phyloP scores from a whole-genome alignment of 495 filamentous ascomycete species.

The Penicillium paxilli region DNA sequence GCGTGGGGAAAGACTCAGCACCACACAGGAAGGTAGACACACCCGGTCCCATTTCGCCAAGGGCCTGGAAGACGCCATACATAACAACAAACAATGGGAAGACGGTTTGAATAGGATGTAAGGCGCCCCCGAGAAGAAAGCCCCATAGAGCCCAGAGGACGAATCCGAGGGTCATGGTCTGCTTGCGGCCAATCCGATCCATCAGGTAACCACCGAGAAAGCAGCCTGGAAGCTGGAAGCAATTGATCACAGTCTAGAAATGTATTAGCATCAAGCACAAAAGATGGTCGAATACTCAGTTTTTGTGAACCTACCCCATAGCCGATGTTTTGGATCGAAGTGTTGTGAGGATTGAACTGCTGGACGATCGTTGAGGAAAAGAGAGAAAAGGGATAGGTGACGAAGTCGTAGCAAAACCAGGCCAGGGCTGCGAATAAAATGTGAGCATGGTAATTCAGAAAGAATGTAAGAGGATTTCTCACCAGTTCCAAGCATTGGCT shows the following conservation, averaged over 20 bases:
- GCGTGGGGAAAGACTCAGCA: slow-evolving; percentile 51
- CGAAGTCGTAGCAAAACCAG: slow-evolving; percentile 45
- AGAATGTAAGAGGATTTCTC: neutral
- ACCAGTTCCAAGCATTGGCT: slow-evolving; percentile 41
- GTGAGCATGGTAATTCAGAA: neutral
- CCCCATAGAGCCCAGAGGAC: slow-evolving; percentile 41
- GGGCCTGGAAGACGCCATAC: slow-evolving; percentile 50
- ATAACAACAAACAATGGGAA: slow-evolving; percentile 53
- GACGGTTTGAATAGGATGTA: slow-evolving; percentile 39
- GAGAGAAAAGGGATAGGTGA: slow-evolving; percentile 41
- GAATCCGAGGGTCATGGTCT: slow-evolving; percentile 48
- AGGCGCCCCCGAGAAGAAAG: slow-evolving; percentile 48
- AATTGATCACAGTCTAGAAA: slow-evolving; percentile 43
- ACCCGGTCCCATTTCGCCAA: slow-evolving; percentile 51
- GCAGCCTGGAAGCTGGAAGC: slow-evolving; percentile 49
- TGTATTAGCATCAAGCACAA: neutral
- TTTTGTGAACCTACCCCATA: slow-evolving; percentile 29
- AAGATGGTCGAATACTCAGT: neutral
- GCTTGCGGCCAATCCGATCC: slow-evolving; percentile 50
- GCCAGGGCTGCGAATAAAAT: slow-evolving; percentile 19
- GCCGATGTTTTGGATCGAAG: slow-evolving; percentile 44
- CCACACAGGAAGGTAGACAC: slow-evolving; percentile 45
- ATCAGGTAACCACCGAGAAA: slow-evolving; percentile 48
- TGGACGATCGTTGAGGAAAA: slow-evolving; percentile 40
- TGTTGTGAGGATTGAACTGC: slow-evolving; percentile 38